A percentile compares a stretch with the other conserved stretches of the same genome.
These are phyloP conservation scores for Geotrichum macrosporum DNA, from an alignment of 1,139 yeast genomes.

Conservation along the genomic window DNA sequence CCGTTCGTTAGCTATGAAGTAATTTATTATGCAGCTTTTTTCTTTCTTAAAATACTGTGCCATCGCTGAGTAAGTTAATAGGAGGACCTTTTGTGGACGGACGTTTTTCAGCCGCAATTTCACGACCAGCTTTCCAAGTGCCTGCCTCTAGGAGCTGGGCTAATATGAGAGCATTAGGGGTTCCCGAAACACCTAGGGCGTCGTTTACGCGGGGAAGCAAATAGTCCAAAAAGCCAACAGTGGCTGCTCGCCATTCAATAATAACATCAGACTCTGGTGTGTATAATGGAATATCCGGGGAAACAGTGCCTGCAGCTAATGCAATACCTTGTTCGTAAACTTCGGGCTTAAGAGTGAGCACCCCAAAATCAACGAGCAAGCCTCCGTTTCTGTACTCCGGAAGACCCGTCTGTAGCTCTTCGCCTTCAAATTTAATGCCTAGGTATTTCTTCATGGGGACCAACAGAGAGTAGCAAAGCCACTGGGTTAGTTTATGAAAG, in stretches of 20 bases:
- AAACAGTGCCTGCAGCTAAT: slow-evolving; percentile 29
- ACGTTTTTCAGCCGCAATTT: slow-evolving; percentile 48
- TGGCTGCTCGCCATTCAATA: slow-evolving; percentile 61
- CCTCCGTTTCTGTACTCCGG: slow-evolving; percentile 67
- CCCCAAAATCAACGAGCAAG: slow-evolving; percentile 50
- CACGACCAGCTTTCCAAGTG: slow-evolving; percentile 59
- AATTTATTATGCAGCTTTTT: no score
- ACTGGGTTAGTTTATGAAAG: slow-evolving; percentile 59
- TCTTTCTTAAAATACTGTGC: no score
- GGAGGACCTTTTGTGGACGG: slow-evolving; percentile 54
- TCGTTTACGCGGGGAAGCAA: slow-evolving; percentile 48
- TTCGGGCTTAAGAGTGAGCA: slow-evolving; percentile 45
- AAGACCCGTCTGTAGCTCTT: slow-evolving; percentile 50
- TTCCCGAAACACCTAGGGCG: slow-evolving; percentile 34
- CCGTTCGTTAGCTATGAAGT: no score
- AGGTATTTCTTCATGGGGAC: slow-evolving; percentile 46
- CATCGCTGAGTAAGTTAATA: no score
- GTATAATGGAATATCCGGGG: slow-evolving; percentile 45
- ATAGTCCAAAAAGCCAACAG: slow-evolving; percentile 51
- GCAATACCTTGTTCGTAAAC: slow-evolving; percentile 23
- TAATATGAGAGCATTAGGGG: slow-evolving; percentile 38
- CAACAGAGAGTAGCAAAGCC: slow-evolving; percentile 56
- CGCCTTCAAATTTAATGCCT: slow-evolving; percentile 44
- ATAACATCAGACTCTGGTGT: slow-evolving; percentile 52
- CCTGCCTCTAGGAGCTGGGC: slow-evolving; percentile 63